Evolutionary conservation across 2,329 filamentous ascomycete genomes (phyloP).

Genomic region (Penicillium rolfsii): DNA sequence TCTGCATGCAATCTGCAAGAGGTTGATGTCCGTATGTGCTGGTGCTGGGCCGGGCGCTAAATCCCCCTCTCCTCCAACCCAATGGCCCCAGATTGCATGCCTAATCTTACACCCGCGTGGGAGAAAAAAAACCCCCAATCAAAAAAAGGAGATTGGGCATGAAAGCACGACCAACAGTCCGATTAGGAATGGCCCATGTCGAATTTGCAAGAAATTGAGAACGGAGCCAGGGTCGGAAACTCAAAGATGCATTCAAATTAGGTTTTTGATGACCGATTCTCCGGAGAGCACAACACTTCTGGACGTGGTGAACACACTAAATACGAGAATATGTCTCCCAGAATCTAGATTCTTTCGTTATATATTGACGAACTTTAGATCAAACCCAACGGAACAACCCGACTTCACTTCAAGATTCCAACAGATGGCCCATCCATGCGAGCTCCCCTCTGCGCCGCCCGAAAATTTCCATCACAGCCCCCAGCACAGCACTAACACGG

Average conservation of each 20-base stretch:
- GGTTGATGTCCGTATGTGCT: constrained; percentile 29
- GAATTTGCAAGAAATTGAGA: background rate
- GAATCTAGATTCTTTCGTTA: no score
- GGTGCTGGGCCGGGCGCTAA: constrained; percentile 24
- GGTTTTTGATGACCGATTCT: background rate
- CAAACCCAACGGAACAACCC: background rate
- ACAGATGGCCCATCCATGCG: background rate
- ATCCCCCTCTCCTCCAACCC: constrained; percentile 7
- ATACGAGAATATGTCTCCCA: background rate
- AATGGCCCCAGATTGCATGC: constrained; percentile 13
- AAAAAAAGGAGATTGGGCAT: constrained; percentile 11
- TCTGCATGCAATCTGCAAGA: constrained; percentile 43
- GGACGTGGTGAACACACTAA: background rate
- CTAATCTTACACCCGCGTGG: constrained; percentile 1
- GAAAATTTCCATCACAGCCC: background rate
- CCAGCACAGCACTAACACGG: constrained; percentile 1
- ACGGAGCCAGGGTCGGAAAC: background rate
- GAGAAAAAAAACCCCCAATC: background rate
- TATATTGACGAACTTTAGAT: background rate
- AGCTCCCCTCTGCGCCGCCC: background rate
- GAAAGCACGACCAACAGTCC: constrained; percentile 1
- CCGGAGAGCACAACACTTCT: background rate
- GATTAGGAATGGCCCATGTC: background rate
- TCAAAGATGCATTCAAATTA: background rate
- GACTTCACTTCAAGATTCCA: background rate